These are phyloP conservation scores for Citrus maxima DNA, from an alignment of 345 rosid genomes.

Conservation along the genomic window DNA sequence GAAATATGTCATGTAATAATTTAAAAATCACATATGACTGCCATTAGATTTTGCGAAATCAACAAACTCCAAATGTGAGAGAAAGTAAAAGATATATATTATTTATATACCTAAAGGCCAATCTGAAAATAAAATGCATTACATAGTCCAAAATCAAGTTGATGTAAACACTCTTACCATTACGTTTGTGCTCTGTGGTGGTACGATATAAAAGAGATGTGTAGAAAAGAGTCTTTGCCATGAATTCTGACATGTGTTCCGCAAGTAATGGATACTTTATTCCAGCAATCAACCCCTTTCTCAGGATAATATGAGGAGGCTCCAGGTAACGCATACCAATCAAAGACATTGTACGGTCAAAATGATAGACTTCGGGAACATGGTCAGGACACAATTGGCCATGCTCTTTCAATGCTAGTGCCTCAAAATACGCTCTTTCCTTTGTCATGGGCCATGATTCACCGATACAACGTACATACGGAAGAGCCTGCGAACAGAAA, in stretches of 20 bases:
- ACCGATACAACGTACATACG: slow-evolving; percentile 85
- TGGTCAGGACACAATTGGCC: slow-evolving; percentile 62
- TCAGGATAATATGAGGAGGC: slow-evolving; percentile 89
- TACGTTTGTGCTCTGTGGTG: slow-evolving; percentile 76
- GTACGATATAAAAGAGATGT: slow-evolving; percentile 73
- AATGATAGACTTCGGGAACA: slow-evolving; percentile 94
- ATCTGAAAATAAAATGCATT: background rate
- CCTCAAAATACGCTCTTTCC: slow-evolving; percentile 90
- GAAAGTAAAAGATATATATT: background rate
- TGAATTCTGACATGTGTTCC: slow-evolving; percentile 72
- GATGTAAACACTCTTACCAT: slow-evolving; percentile 37
- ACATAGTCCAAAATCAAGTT: background rate
- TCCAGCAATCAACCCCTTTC: slow-evolving; percentile 92
- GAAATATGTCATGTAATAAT: background rate
- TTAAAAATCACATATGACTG: background rate
- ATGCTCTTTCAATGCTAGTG: slow-evolving; percentile 57
- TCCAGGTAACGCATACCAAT: slow-evolving; percentile 91
- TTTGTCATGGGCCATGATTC: slow-evolving; percentile 98
- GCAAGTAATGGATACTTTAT: slow-evolving; percentile 72
- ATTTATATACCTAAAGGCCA: background rate
- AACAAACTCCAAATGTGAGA: background rate
- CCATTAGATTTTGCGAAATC: background rate
- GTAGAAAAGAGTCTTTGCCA: slow-evolving; percentile 81
- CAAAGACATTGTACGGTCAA: slow-evolving; percentile 84
- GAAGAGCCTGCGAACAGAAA: slow-evolving; percentile 63